These are phyloP conservation scores for Solanum piurae DNA, from an alignment of 257 asterid genomes.

Conservation along the genomic window DNA sequence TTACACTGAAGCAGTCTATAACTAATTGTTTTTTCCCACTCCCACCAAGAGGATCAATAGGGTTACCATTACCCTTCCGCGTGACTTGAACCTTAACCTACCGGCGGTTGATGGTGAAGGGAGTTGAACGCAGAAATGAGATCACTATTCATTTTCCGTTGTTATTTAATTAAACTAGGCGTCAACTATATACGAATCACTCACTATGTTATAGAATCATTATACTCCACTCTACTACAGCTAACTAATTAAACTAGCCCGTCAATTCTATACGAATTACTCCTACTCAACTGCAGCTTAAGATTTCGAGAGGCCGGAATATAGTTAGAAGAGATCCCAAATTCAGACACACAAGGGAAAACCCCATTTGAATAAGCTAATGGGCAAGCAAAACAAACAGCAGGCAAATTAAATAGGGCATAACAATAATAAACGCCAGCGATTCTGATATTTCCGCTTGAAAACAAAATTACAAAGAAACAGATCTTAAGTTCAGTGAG, in stretches of 20 bases:
- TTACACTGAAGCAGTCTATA: neutral
- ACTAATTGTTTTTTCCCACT: neutral
- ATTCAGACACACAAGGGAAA: neutral
- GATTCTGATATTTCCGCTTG: neutral
- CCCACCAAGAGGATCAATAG: neutral
- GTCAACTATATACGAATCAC: neutral
- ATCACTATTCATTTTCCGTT: neutral
- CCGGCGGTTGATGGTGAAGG: neutral
- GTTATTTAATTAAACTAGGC: neutral
- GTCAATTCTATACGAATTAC: neutral
- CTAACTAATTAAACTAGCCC: neutral
- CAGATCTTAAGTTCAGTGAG: neutral
- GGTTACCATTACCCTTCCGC: neutral
- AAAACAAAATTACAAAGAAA: neutral
- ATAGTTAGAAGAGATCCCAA: neutral
- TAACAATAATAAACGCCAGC: neutral
- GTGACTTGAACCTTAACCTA: neutral
- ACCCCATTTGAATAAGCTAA: neutral
- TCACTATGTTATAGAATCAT: neutral
- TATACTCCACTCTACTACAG: neutral
- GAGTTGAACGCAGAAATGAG: neutral
- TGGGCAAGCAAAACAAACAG: neutral
- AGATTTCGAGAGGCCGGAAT: neutral
- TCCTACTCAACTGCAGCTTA: neutral
- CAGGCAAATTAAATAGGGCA: neutral